Conservation (phyloP, 805 yeast species). For the Yarrowia alimentaria region DNA sequence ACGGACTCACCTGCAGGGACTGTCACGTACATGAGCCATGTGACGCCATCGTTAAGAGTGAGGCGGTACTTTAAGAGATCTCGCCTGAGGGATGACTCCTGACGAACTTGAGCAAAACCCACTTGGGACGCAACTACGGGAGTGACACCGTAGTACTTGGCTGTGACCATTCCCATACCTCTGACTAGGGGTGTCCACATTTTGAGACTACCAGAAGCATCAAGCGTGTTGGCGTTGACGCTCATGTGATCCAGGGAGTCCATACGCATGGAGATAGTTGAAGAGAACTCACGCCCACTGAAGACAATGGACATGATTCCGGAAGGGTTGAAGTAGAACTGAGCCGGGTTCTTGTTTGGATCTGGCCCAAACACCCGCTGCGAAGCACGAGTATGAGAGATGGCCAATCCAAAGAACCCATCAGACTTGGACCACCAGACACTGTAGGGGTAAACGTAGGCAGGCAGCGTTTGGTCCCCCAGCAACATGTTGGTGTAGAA, state of each 20-base stretch:
- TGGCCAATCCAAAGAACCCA: slow-evolving; percentile 56
- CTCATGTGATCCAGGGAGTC: slow-evolving; percentile 29
- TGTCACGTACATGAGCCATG: slow-evolving; percentile 63
- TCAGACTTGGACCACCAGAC: slow-evolving; percentile 51
- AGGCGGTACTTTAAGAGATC: slow-evolving; percentile 54
- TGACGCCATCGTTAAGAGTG: slow-evolving; percentile 52
- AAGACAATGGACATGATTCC: slow-evolving; percentile 55
- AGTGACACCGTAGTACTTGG: slow-evolving; percentile 42
- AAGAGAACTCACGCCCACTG: slow-evolving; percentile 51
- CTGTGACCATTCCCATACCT: slow-evolving; percentile 61
- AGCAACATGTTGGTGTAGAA: slow-evolving; percentile 67
- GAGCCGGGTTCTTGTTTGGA: slow-evolving; percentile 40
- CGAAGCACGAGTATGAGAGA: slow-evolving; percentile 53
- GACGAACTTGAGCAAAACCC: slow-evolving; percentile 56
- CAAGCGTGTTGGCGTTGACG: slow-evolving; percentile 31
- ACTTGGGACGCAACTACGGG: slow-evolving; percentile 51
- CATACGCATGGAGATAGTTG: slow-evolving; percentile 45
- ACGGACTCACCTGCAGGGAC: slow-evolving; percentile 32
- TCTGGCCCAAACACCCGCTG: slow-evolving; percentile 52
- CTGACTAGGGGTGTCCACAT: slow-evolving; percentile 48
- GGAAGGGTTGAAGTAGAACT: slow-evolving; percentile 57
- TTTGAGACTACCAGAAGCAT: slow-evolving; percentile 27
- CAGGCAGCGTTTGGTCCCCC: slow-evolving; percentile 52
- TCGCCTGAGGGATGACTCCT: slow-evolving; percentile 42
- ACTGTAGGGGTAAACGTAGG: slow-evolving; percentile 67